Percentiles rank a stretch among this genome's conserved stretches.
Evolutionary conservation across 306 rosid genomes (phyloP).

Genomic region (Abrus precatorius): DNA sequence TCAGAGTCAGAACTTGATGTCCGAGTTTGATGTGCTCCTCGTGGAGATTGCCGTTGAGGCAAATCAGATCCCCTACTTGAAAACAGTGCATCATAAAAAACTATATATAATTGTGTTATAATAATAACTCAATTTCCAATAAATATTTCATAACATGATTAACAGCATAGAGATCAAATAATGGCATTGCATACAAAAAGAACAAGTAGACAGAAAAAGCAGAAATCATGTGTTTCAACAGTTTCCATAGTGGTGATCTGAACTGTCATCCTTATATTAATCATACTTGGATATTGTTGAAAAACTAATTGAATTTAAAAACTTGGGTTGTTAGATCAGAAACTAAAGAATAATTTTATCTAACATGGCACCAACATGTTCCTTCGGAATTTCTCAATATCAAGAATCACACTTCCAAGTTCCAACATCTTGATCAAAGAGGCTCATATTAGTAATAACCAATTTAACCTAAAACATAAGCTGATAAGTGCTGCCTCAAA

Average conservation of each 20-base stretch:
- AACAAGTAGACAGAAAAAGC: not conserved
- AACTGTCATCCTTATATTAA: not conserved
- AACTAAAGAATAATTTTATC: not conserved
- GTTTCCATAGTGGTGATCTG: not conserved
- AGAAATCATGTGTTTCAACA: not conserved
- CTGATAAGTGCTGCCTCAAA: not conserved
- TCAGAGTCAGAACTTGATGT: conserved; percentile 81
- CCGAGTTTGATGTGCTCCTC: conserved; percentile 74
- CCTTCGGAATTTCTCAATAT: not conserved
- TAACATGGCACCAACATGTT: conserved; percentile 8
- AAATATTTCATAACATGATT: not conserved
- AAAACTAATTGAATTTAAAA: not conserved
- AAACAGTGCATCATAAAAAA: conserved; percentile 23
- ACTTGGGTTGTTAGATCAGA: not conserved
- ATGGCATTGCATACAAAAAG: not conserved
- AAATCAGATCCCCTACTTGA: conserved; percentile 75
- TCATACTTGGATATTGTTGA: not conserved
- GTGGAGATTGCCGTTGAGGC: conserved; percentile 81
- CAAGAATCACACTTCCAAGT: not conserved
- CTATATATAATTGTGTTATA: not conserved
- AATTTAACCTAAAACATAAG: not conserved
- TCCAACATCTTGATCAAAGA: not conserved
- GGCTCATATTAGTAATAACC: not conserved
- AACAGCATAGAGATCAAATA: not conserved
- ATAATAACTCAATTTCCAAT: not conserved